Evolutionary conservation across 169 alveolate species (phyloP).

Genomic region (Eimeria zaria): DNA sequence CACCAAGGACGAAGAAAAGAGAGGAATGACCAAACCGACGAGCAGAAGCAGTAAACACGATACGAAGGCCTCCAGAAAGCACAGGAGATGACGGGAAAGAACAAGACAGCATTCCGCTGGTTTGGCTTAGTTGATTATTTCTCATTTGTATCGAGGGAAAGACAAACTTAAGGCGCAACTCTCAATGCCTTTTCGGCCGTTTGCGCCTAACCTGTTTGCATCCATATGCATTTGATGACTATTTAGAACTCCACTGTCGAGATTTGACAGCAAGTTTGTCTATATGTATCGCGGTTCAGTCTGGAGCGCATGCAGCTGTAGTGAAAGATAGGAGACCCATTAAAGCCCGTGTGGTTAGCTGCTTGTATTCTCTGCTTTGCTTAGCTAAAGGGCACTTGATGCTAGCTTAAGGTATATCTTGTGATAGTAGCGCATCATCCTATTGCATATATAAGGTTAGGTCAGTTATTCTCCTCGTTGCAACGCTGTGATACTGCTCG

Average conservation of each 20-base stretch:
- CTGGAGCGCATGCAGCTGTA: not conserved
- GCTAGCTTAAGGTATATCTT: not conserved
- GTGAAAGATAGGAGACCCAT: not conserved
- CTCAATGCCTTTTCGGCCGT: not conserved
- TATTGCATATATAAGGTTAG: not conserved
- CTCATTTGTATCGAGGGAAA: not conserved
- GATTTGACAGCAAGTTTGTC: not conserved
- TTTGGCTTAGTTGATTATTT: not conserved
- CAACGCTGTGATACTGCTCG: not conserved
- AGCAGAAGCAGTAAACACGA: conserved; percentile 20
- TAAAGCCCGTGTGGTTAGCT: not conserved
- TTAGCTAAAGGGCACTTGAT: too few relatives aligned
- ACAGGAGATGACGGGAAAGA: conserved; percentile 34
- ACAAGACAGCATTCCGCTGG: not conserved
- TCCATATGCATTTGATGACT: not conserved
- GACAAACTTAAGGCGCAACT: not conserved
- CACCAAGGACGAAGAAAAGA: conserved; percentile 8
- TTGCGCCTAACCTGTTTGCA: not conserved
- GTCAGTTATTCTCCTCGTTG: not conserved
- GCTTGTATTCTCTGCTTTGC: not conserved
- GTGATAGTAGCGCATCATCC: not conserved
- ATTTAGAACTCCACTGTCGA: not conserved
- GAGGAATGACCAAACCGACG: not conserved
- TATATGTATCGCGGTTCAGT: not conserved
- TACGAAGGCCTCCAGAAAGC: conserved; percentile 34